These are phyloP conservation scores for Eragrostis tef DNA, from an alignment of 202 grass and related monocot genomes.

Conservation along the genomic window DNA sequence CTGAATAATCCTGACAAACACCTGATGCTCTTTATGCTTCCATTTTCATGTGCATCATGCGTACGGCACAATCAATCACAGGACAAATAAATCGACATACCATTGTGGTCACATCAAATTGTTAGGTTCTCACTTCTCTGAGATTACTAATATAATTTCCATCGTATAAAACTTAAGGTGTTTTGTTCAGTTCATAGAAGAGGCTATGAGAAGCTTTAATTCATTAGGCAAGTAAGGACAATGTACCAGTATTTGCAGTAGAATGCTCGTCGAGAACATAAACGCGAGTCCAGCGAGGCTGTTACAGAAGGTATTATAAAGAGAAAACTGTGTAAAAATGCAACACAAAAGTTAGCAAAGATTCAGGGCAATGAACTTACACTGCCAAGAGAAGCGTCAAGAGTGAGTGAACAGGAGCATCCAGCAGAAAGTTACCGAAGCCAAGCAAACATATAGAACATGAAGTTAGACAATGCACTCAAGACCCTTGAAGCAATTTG, in stretches of 20 bases:
- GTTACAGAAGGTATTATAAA: constrained; percentile 34
- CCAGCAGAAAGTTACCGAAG: constrained; percentile 36
- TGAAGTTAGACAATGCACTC: constrained; percentile 11
- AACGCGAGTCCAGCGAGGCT: constrained; percentile 91
- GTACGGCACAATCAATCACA: not conserved
- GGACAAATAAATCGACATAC: not conserved
- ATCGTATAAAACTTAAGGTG: constrained; percentile 1
- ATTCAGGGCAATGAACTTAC: constrained; percentile 50
- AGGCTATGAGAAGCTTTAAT: not conserved
- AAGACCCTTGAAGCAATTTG: constrained; percentile 13
- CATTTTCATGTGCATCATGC: not conserved
- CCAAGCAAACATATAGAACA: constrained; percentile 24
- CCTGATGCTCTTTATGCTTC: not conserved
- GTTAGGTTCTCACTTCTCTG: constrained; percentile 6
- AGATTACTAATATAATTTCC: not conserved
- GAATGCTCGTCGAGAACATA: constrained; percentile 98
- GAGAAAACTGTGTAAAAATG: not conserved
- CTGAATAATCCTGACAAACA: not conserved
- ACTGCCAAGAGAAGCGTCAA: constrained; percentile 45
- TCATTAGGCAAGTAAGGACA: constrained; percentile 8
- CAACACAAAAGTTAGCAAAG: constrained; percentile 11
- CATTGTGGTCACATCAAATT: not conserved
- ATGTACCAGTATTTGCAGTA: constrained; percentile 89
- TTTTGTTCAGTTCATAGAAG: not conserved
- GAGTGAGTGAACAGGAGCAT: constrained; percentile 19